Conservation (phyloP, 2,329 filamentous ascomycete species). For the Colletotrichum cuscutae region DNA sequence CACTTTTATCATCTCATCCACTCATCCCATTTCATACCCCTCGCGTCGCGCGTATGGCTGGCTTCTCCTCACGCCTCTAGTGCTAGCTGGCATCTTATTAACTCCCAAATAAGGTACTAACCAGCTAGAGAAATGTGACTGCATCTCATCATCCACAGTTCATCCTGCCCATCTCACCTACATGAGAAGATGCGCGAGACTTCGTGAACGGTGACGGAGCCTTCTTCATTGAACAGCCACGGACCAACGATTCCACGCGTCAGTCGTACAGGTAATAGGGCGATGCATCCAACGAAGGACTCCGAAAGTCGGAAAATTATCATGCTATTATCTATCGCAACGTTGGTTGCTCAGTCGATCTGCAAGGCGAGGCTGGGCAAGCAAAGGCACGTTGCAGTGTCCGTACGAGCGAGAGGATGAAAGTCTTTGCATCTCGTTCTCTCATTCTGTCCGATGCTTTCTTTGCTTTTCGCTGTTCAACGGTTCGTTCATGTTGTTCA, state of each 20-base stretch:
- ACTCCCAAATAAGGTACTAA: background rate
- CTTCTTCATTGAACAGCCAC: background rate
- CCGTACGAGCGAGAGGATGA: background rate
- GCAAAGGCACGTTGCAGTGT: background rate
- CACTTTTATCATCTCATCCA: background rate
- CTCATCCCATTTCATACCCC: slow-evolving; percentile 1
- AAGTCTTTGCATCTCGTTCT: background rate
- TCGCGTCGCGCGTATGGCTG: background rate
- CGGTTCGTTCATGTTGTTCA: slow-evolving; percentile 3
- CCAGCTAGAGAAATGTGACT: slow-evolving; percentile 15
- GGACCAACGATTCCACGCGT: background rate
- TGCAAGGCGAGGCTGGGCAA: slow-evolving; percentile 23
- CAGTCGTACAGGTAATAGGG: background rate
- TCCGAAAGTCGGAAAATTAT: background rate
- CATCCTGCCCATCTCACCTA: slow-evolving; percentile 23
- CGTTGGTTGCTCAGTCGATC: slow-evolving; percentile 13
- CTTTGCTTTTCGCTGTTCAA: background rate
- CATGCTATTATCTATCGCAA: background rate
- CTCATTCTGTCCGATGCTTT: slow-evolving; percentile 6
- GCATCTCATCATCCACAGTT: slow-evolving; percentile 20
- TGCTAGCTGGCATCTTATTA: background rate
- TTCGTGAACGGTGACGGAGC: background rate
- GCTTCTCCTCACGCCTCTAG: background rate
- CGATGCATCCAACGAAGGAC: background rate
- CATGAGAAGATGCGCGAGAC: slow-evolving; percentile 21